A percentile compares a stretch with the other conserved stretches of the same genome.
Conservation (phyloP, 1,284 basidiomycete species). For the Mycena sp. region DNA sequence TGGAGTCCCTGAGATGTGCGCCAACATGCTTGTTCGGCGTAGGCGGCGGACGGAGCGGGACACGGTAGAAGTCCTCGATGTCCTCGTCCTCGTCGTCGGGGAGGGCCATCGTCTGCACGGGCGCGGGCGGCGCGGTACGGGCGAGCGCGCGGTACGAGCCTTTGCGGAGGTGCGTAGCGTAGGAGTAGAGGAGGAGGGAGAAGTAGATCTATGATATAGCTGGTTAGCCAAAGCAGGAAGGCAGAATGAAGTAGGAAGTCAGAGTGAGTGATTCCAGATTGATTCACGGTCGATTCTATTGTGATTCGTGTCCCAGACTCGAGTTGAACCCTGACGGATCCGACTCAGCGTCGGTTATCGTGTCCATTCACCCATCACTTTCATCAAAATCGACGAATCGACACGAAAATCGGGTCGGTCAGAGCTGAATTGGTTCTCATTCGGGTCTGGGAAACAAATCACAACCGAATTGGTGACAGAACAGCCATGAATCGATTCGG, state of each 20-base stretch:
- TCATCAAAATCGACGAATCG: no score
- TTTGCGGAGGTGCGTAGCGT: slow-evolving; percentile 91
- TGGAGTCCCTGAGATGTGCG: slow-evolving; percentile 16
- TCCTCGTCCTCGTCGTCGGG: slow-evolving; percentile 65
- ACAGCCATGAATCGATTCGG: no score
- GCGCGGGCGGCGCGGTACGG: slow-evolving; percentile 51
- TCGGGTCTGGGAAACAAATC: no score
- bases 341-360: no score
- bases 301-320: no score
- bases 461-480: no score
- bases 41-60: slow-evolving; percentile 57
- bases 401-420: neutral
- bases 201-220: slow-evolving; percentile 81
- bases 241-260: slow-evolving; percentile 11
- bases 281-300: no score
- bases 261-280: no score
- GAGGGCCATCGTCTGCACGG: slow-evolving; percentile 45
- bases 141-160: slow-evolving; percentile 86
- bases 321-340: no score
- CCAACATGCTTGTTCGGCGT: slow-evolving; percentile 10
- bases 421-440: no score
- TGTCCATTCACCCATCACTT: no score
- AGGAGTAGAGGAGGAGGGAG: slow-evolving; percentile 91
- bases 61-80: slow-evolving; percentile 71
- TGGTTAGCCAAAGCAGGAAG: slow-evolving; percentile 1